phyloP scores from a whole-genome alignment of 1,139 yeast species.

The Geotrichum armillariae region DNA sequence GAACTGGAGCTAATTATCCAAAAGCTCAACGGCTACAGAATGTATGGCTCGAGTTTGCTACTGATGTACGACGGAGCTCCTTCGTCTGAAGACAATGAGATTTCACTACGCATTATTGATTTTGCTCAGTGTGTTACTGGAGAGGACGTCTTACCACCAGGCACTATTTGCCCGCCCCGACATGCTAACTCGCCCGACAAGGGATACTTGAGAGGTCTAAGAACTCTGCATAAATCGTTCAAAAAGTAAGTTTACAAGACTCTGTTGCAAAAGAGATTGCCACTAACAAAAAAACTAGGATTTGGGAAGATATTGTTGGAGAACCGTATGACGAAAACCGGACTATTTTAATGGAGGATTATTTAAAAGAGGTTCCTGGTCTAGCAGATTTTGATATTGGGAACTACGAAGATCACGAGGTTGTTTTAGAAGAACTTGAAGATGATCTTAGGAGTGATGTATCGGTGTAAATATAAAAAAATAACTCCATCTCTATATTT shows the following conservation, averaged over 20 bases:
- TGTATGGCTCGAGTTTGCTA: constrained; percentile 87
- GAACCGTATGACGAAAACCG: constrained; percentile 2
- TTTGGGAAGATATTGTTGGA: constrained; percentile 32
- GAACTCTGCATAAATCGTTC: constrained; percentile 64
- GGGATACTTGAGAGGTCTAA: constrained; percentile 84
- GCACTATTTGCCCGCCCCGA: constrained; percentile 64
- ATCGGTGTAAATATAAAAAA: constrained; percentile 17
- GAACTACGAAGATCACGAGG: constrained; percentile 10
- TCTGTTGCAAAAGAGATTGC: not conserved
- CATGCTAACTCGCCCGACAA: constrained; percentile 64
- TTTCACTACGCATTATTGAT: constrained; percentile 78
- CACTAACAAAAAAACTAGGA: constrained; percentile 19
- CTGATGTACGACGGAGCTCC: constrained; percentile 80
- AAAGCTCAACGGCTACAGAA: constrained; percentile 71
- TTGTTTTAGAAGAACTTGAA: not conserved
- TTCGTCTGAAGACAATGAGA: constrained; percentile 26
- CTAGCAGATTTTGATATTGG: constrained; percentile 17
- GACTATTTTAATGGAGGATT: not conserved
- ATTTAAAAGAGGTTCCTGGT: not conserved
- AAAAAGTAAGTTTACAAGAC: constrained; percentile 19
- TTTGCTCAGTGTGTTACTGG: constrained; percentile 94
- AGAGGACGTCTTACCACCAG: constrained; percentile 46
- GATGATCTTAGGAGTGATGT: constrained; percentile 14
- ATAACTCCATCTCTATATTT: not conserved
- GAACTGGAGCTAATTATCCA: constrained; percentile 57